These are phyloP conservation scores for Ilyonectria mors-panacis DNA, from an alignment of 2,329 filamentous ascomycete species.

Conservation along the genomic window DNA sequence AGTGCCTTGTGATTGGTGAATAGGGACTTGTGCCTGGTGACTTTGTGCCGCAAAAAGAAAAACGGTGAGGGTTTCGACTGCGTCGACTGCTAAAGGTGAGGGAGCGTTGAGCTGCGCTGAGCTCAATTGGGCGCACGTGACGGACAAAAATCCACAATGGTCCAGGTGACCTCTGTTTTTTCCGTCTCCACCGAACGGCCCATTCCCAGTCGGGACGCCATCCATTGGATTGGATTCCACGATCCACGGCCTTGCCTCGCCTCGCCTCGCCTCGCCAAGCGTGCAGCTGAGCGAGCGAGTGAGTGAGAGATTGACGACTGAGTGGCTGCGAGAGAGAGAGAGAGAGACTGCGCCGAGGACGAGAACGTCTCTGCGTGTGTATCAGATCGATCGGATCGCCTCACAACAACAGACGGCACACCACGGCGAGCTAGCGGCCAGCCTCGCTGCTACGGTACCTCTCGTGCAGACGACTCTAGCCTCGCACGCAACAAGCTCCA, in stretches of 20 bases:
- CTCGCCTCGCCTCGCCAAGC: slow-evolving; percentile 21
- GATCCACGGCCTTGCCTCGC: slow-evolving; percentile 20
- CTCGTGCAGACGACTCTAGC: neutral
- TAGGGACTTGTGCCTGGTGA: too few species aligned
- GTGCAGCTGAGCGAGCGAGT: slow-evolving; percentile 35
- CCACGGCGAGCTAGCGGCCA: neutral
- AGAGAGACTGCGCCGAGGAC: neutral
- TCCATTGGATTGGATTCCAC: slow-evolving; percentile 32
- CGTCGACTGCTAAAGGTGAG: neutral
- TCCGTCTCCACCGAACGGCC: slow-evolving; percentile 46
- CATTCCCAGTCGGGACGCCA: slow-evolving; percentile 37
- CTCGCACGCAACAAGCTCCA: neutral
- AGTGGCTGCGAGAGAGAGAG: neutral
- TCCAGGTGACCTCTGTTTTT: slow-evolving; percentile 46
- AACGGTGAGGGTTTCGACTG: neutral
- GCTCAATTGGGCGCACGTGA: slow-evolving; percentile 38
- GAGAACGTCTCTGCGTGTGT: too few species aligned
- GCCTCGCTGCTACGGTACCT: neutral
- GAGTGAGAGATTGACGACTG: neutral
- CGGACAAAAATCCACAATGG: slow-evolving; percentile 43
- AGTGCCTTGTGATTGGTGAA: too few species aligned
- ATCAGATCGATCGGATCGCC: too few species aligned
- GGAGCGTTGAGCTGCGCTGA: neutral
- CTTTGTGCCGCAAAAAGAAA: neutral
- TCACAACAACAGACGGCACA: neutral